Evolutionary conservation across 2,329 filamentous ascomycete genomes (phyloP).

Genomic region (Didymosphaeria variabile): DNA sequence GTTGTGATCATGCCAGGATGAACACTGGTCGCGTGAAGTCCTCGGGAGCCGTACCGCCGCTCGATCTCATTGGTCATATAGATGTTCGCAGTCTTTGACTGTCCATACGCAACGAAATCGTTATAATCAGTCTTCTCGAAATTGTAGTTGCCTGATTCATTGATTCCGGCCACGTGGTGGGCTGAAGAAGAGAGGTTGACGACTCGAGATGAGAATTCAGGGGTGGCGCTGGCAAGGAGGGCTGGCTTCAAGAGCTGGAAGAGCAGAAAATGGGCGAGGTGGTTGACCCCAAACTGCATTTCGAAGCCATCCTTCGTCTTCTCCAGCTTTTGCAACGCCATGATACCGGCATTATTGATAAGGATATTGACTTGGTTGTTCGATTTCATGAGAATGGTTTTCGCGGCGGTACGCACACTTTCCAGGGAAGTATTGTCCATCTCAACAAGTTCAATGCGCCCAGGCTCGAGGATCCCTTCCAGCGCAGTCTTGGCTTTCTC

Average conservation of each 20-base stretch:
- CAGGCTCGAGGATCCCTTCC: not conserved
- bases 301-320: constrained; percentile 51
- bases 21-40: not conserved
- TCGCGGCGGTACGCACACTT: constrained; percentile 8
- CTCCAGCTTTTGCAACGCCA: constrained; percentile 42
- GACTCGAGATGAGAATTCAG: constrained; percentile 44
- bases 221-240: constrained; percentile 36
- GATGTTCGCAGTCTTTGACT: not conserved
- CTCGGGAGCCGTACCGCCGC: not conserved
- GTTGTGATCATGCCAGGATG: not conserved
- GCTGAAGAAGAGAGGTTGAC: constrained; percentile 51
- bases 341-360: constrained; percentile 59
- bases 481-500: not conserved
- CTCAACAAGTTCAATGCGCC: not conserved
- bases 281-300: constrained; percentile 56
- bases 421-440: not conserved
- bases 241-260: constrained; percentile 53
- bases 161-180: constrained; percentile 48
- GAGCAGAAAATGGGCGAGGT: constrained; percentile 59
- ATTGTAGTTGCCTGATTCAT: constrained; percentile 15
- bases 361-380: constrained; percentile 45
- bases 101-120: not conserved
- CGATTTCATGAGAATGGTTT: constrained; percentile 22
- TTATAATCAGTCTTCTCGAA: not conserved
- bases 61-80: not conserved